Evolutionary conservation across 768 basidiomycete genomes (phyloP).

Genomic region (Lactifluus rugatus): DNA sequence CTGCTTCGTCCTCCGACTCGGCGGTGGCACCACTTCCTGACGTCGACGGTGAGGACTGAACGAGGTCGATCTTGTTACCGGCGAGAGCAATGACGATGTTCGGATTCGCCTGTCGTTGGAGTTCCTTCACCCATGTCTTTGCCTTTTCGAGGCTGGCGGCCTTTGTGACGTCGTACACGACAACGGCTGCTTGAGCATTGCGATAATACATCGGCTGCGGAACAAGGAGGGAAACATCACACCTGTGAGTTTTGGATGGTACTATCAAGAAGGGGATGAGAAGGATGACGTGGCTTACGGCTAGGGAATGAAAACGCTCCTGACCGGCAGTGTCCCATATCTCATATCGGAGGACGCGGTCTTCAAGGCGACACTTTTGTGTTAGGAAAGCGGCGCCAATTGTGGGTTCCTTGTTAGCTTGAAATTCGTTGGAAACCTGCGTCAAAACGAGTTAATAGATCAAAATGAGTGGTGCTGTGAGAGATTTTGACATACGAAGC

Average conservation of each 20-base stretch:
- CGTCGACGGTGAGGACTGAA: constrained; percentile 52
- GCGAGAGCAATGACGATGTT: constrained; percentile 98
- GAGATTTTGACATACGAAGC: constrained; percentile 58
- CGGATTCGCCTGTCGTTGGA: constrained; percentile 96
- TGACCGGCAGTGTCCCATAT: constrained; percentile 97
- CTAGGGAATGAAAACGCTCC: constrained; percentile 96
- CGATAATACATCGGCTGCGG: constrained; percentile 95
- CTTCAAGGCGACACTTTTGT: constrained; percentile 92
- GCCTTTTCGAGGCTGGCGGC: constrained; percentile 94
- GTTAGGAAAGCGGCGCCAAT: constrained; percentile 96
- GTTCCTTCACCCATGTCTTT: constrained; percentile 99
- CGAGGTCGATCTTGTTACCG: constrained; percentile 94
- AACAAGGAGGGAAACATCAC: not conserved
- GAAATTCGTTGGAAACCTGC: constrained; percentile 94
- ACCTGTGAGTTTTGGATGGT: not conserved
- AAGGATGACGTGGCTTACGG: constrained; percentile 40
- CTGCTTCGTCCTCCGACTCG: constrained; percentile 81
- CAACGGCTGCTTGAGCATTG: constrained; percentile 95
- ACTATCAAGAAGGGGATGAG: not conserved
- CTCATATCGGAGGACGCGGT: constrained; percentile 87
- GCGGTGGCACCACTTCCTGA: constrained; percentile 36
- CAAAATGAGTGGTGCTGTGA: constrained; percentile 13
- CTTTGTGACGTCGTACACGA: constrained; percentile 97
- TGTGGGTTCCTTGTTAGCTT: constrained; percentile 97
- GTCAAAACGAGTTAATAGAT: not conserved